These are phyloP conservation scores for Canavalia ensiformis DNA, from an alignment of 306 rosid genomes.

Conservation along the genomic window DNA sequence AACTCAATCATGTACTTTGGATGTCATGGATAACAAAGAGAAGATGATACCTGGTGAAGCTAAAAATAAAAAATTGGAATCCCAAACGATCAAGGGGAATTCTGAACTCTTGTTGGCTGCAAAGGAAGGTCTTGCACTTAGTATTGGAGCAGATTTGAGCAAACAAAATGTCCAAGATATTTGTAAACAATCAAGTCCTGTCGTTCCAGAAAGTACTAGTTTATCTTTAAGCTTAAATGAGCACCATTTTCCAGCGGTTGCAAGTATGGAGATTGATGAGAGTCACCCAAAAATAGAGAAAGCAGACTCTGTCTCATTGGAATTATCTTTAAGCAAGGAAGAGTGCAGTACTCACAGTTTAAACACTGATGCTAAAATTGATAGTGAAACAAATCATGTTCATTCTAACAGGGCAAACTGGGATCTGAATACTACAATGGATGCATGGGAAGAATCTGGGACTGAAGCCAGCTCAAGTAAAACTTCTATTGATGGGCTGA, in stretches of 20 bases:
- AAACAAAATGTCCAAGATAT: conserved; percentile 51
- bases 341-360: conserved; percentile 48
- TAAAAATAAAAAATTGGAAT: conserved; percentile 39
- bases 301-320: conserved; percentile 61
- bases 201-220: conserved; percentile 54
- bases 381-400: conserved; percentile 38
- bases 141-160: conserved; percentile 51
- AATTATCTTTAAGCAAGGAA: conserved; percentile 74
- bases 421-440: conserved; percentile 98
- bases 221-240: conserved; percentile 64
- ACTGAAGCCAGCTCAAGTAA: conserved; percentile 54
- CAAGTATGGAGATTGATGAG: conserved; percentile 41
- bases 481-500: conserved; percentile 49
- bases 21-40: conserved; percentile 51
- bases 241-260: conserved; percentile 50
- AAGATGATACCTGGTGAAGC: conserved; percentile 44
- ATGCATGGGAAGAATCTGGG: conserved; percentile 82
- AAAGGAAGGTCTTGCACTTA: conserved; percentile 55
- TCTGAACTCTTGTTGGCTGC: conserved; percentile 62
- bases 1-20: conserved; percentile 50
- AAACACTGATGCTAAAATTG: conserved; percentile 48
- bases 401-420: conserved; percentile 83
- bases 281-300: conserved; percentile 47
- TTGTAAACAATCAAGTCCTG: conserved; percentile 53
- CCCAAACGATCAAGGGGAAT: conserved; percentile 51